Base-by-base conservation (phyloP, 2,329 filamentous ascomycete genomes). In the Colletotrichum eleusines region DNA sequence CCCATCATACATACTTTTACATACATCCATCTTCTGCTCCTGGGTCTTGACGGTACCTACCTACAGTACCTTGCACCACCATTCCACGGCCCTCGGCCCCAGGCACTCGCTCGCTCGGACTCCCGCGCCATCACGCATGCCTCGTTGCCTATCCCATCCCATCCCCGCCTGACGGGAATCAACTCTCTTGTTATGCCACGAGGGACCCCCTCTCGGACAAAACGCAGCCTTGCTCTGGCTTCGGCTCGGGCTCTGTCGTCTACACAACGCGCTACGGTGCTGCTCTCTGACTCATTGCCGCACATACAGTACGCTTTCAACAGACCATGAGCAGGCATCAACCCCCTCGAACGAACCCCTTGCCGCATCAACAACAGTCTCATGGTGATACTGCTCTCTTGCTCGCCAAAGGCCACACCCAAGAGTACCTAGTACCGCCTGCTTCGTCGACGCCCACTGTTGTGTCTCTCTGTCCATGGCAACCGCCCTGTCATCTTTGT, bases 71-170 rank as follows among this genome's bases (percentile, higher is more conserved):
- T 20, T 35, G n/a, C 31, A 23, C 51, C 63, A 33, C 16, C 63
- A 38, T 54, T 55, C 67, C 23, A 40, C n/a, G n/a, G 40, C 51
- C 35, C 62, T 48, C 16, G 31, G 42, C 33, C 44, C 26, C 66
- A 61, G 66, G 66, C 44, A 38, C 61, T 58, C 59, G 35, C 38
- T 40, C 38, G 38, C 60, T 53, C 66, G 28, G 62, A 66, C 61
- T 69, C 35, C 66, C 54, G 53, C 44, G 53, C 66, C 46, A 59
- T 66, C 44, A 58, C 62, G 50, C 46, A 67, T 57, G 50, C 57
- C 50, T 51, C 63, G 33, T 42, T 54, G 20, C 31, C 20, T 44
- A 33, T 33, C 7, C 31, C 31, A 3, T 33, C 31, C 7, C 55
- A 50, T 42, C 57, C 40, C 50, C 54, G 40, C 46, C 23, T 60